Evolutionary conservation across 306 rosid genomes (phyloP).

Genomic region (Acmispon strigosus): DNA sequence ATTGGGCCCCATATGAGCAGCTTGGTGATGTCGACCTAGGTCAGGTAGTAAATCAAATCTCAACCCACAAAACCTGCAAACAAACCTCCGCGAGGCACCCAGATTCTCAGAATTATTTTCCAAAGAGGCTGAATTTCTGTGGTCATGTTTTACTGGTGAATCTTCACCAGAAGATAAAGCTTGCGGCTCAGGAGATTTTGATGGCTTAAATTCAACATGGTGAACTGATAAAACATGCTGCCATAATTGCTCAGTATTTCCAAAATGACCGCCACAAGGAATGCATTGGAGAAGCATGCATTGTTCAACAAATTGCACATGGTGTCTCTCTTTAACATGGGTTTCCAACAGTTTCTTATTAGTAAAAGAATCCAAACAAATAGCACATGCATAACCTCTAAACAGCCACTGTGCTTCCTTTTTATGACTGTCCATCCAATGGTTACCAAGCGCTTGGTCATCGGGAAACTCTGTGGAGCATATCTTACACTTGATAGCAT

Average conservation of each 20-base stretch:
- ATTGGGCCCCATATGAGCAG: conserved; percentile 94
- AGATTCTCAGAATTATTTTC: conserved; percentile 50
- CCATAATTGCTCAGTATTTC: conserved; percentile 81
- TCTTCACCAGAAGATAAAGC: conserved; percentile 42
- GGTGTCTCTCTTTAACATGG: conserved; percentile 99
- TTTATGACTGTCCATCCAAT: conserved; percentile 93
- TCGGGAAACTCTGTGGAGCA: conserved; percentile 64
- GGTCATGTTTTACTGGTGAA: conserved; percentile 51
- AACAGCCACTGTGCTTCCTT: conserved; percentile 99
- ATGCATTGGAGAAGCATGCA: conserved; percentile 98
- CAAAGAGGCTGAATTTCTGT: conserved; percentile 39
- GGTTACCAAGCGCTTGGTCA: conserved; percentile 74
- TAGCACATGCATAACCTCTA: conserved; percentile 95
- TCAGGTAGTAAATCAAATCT: conserved; percentile 97
- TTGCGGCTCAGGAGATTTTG: conserved; percentile 48
- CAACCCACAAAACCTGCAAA: conserved; percentile 94
- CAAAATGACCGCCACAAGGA: conserved; percentile 93
- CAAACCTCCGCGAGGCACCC: conserved; percentile 55
- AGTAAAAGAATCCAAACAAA: conserved; percentile 94
- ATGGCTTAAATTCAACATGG: conserved; percentile 56
- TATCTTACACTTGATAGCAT: conserved; percentile 66
- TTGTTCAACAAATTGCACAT: conserved; percentile 85
- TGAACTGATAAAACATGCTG: conserved; percentile 77
- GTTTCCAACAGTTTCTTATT: conserved; percentile 77
- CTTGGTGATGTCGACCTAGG: conserved; percentile 98